These are phyloP conservation scores for Paspalum vaginatum DNA, from an alignment of 176 grass and related monocot species.

Conservation along the genomic window DNA sequence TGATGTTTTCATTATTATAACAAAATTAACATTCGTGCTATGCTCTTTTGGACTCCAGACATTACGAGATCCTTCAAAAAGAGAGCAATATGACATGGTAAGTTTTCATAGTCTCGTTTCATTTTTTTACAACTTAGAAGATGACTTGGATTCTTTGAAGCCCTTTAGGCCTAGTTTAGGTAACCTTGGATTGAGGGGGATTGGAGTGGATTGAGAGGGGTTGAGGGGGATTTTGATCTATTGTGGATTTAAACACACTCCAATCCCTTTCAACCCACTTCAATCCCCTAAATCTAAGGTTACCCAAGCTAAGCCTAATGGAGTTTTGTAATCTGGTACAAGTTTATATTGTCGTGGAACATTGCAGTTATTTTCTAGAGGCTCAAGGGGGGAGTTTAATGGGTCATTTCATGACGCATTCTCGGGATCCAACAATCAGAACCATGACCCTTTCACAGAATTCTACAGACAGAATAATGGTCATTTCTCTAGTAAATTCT, in stretches of 20 bases:
- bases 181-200: no score
- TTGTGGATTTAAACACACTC: no score
- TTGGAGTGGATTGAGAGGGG: no score
- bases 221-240: no score
- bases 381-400: constrained; percentile 50
- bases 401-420: constrained; percentile 73
- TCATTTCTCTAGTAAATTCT: constrained; percentile 68
- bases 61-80: constrained; percentile 82
- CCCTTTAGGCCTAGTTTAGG: no score
- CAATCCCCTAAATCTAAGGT: no score
- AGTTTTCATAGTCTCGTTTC: constrained; percentile 6
- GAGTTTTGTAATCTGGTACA: constrained; percentile 37
- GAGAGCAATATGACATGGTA: constrained; percentile 86
- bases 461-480: constrained; percentile 67
- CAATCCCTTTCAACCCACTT: no score
- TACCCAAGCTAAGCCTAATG: no score
- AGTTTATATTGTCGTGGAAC: constrained; percentile 39
- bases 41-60: constrained; percentile 55
- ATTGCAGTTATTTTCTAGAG: constrained; percentile 66
- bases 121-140: neutral
- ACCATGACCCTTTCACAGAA: constrained; percentile 68
- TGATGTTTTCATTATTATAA: constrained; percentile 30
- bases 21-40: constrained; percentile 40
- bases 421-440: constrained; percentile 62
- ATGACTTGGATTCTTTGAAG: constrained; percentile 19